Percentiles rank a stretch among this genome's conserved stretches.
Evolutionary conservation across 2,329 filamentous ascomycete species (phyloP).

Genomic region (Colletotrichum sp.): DNA sequence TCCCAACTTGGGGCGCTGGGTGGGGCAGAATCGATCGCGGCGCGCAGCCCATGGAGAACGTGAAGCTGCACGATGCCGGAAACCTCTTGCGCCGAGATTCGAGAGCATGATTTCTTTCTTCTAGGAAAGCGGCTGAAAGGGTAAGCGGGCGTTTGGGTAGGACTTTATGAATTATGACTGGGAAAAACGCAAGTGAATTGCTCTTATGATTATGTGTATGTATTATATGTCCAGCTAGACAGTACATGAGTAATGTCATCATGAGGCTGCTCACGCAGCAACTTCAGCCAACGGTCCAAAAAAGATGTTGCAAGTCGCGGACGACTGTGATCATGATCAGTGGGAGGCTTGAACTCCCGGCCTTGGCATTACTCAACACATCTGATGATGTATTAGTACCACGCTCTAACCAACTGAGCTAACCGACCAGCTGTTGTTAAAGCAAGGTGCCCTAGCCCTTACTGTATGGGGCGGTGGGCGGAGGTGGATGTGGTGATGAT

Average conservation of each 20-base stretch:
- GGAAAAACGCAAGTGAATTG: background rate
- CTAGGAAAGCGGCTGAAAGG: background rate
- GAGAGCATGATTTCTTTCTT: background rate
- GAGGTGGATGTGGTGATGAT: background rate
- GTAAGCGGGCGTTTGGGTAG: background rate
- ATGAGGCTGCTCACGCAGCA: background rate
- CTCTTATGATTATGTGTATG: background rate
- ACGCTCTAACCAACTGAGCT: background rate
- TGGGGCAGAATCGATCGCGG: slow-evolving; percentile 36
- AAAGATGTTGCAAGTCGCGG: too few species aligned
- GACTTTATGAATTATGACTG: background rate
- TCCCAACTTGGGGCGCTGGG: slow-evolving; percentile 19
- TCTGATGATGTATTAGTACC: background rate
- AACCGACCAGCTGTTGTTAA: background rate
- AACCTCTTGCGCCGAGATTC: slow-evolving; percentile 28
- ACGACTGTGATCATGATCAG: background rate
- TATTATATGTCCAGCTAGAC: background rate
- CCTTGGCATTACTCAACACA: background rate
- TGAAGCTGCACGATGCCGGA: slow-evolving; percentile 40
- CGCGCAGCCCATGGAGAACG: slow-evolving; percentile 25
- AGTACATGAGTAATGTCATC: background rate
- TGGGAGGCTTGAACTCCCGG: background rate
- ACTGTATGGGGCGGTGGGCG: background rate
- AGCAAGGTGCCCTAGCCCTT: background rate
- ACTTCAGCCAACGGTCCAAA: background rate